Conservation (phyloP, 1,284 basidiomycete genomes). For the Thecaphora thlaspeos region DNA sequence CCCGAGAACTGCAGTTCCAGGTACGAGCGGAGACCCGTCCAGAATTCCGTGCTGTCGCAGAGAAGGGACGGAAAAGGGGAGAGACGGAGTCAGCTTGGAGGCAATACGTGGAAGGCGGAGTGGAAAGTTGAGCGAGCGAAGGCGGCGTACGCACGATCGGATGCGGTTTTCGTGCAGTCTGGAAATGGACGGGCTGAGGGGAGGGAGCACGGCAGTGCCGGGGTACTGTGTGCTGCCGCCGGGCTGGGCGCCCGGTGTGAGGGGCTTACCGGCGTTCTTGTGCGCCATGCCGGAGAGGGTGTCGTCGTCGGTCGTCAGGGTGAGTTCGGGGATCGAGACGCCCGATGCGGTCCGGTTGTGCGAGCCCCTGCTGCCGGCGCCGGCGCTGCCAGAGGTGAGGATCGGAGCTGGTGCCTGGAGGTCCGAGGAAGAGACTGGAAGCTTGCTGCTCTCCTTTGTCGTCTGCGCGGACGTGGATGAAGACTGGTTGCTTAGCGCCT, state of each 20-base stretch:
- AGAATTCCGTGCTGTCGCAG: slow-evolving; percentile 39
- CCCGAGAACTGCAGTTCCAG: slow-evolving; percentile 47
- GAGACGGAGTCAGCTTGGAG: too few relatives aligned
- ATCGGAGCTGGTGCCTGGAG: slow-evolving; percentile 26
- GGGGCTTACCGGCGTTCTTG: slow-evolving; percentile 16
- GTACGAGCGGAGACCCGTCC: slow-evolving; percentile 41
- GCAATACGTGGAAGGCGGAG: too few relatives aligned
- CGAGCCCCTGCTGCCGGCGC: slow-evolving; percentile 4
- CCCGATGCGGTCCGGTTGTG: slow-evolving; percentile 46
- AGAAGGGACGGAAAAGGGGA: neutral
- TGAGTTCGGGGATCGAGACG: slow-evolving; percentile 52
- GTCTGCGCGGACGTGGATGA: slow-evolving; percentile 5
- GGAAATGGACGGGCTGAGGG: slow-evolving; percentile 40
- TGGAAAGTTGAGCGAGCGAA: too few relatives aligned
- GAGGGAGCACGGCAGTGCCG: slow-evolving; percentile 16
- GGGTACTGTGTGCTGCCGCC: slow-evolving; percentile 20
- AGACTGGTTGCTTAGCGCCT: neutral
- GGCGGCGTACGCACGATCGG: slow-evolving; percentile 13
- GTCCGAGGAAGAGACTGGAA: slow-evolving; percentile 1
- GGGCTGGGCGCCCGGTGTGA: slow-evolving; percentile 16
- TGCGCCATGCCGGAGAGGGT: slow-evolving; percentile 23
- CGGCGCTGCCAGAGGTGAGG: slow-evolving; percentile 7
- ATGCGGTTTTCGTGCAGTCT: slow-evolving; percentile 47
- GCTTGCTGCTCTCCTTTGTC: neutral
- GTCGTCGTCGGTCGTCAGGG: slow-evolving; percentile 51